Evolutionary conservation across 2,329 filamentous ascomycete species (phyloP).

Genomic region (Fusarium drepaniforme): DNA sequence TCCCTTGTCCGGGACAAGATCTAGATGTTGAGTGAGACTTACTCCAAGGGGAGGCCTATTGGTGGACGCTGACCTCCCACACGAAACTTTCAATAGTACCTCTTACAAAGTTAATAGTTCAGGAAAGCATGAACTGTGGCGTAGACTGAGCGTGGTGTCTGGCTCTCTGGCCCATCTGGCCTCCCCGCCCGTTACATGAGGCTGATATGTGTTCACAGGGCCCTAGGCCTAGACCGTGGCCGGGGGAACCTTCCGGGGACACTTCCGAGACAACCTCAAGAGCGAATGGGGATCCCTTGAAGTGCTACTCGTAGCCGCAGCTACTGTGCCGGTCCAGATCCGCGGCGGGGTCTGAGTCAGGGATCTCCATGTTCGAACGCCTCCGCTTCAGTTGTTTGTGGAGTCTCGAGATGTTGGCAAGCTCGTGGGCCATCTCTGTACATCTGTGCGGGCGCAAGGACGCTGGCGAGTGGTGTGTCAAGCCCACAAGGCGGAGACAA

Average conservation of each 20-base stretch:
- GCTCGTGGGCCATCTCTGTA: not conserved
- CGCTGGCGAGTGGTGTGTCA: not conserved
- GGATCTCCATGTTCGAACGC: not conserved
- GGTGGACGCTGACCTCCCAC: not conserved
- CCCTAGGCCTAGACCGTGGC: not conserved
- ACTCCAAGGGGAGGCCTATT: not conserved
- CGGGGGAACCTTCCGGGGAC: not conserved
- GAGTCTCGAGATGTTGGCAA: not conserved
- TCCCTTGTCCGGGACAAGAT: not conserved
- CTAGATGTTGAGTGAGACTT: not conserved
- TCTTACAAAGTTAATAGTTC: not conserved
- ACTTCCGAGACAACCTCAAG: not conserved
- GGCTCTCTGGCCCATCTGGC: too few relatives aligned
- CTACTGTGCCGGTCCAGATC: not conserved
- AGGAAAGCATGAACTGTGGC: not conserved
- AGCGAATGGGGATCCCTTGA: not conserved
- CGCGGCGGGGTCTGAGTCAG: not conserved
- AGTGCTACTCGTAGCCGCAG: too few relatives aligned
- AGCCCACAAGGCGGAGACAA: not conserved
- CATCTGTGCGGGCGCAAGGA: not conserved
- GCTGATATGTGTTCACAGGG: not conserved
- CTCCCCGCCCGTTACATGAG: not conserved
- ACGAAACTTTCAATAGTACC: not conserved
- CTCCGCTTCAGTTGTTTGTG: not conserved
- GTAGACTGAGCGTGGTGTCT: too few relatives aligned